Percentiles rank a stretch among this genome's conserved stretches.
phyloP scores from a whole-genome alignment of 495 filamentous ascomycete species.

The Pseudoneurospora amorphoporcata region DNA sequence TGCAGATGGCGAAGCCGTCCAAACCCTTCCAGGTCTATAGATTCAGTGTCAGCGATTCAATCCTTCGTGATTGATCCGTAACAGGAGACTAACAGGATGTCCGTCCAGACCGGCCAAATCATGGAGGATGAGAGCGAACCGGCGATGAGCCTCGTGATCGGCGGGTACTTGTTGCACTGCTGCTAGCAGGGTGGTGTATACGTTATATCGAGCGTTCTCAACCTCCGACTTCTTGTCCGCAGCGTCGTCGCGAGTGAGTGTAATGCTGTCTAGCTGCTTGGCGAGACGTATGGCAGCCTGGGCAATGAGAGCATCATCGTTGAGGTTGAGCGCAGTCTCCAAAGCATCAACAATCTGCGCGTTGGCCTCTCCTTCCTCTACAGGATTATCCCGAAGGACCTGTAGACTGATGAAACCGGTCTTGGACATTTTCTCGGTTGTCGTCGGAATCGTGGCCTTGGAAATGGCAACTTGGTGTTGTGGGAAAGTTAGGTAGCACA shows the following conservation, averaged over 20 bases:
- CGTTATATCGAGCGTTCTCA: not conserved
- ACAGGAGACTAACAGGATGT: not conserved
- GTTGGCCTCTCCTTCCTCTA: not conserved
- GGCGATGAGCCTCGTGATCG: not conserved
- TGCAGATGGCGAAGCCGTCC: not conserved
- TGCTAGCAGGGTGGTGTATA: not conserved
- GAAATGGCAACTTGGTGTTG: not conserved
- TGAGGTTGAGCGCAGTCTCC: not conserved
- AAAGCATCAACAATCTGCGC: not conserved
- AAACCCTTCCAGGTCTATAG: not conserved
- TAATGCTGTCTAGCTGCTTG: not conserved
- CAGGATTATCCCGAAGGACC: not conserved
- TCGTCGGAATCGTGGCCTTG: not conserved
- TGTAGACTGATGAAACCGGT: not conserved
- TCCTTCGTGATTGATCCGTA: not conserved
- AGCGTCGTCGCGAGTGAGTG: not conserved
- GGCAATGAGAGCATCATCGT: not conserved
- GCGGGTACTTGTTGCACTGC: not conserved
- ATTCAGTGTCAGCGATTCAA: not conserved
- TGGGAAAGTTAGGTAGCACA: not conserved
- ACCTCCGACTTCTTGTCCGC: not conserved
- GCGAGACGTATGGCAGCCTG: not conserved
- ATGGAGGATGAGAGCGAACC: not conserved
- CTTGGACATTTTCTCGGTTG: not conserved
- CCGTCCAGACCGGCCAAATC: not conserved